Base-by-base conservation (phyloP, 805 yeast genomes). In the Zygosaccharomyces bailii region DNA sequence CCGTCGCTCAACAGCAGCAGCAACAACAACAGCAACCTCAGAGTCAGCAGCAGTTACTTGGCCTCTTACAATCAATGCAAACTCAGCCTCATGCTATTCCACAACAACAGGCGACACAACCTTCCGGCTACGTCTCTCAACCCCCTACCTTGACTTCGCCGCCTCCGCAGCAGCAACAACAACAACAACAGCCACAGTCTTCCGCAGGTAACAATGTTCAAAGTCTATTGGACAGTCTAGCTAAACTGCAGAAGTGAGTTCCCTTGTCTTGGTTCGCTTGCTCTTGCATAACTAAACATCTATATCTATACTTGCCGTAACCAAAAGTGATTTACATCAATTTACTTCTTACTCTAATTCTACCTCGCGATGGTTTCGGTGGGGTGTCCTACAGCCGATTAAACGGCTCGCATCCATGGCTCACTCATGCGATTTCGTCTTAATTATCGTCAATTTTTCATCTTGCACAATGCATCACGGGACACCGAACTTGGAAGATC, bases 191-290 rank as follows among this genome's bases (percentile, higher is more conserved):
- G 10, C 52, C 51, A 20, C 59, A 55, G 23, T 52, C 50, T 32
- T 57, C 54, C 37, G 56, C 61, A 21, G 58, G 61, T 30, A 60
- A 55, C 44, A 65, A 62, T 43, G 72, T 68, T 20, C 67, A 67
- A 54, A 61, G 67, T 43, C 53, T 69, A 35, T 50, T 69, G 49
- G 71, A 68, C 36, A 61, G 70, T 39, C 52, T 69, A 43, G 67
- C 69, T 13, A 65, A 66, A 49, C 54, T 68, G 32, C 69, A 66
- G 43, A 64, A 59, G 46, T 57, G 49, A 51, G 41, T 14, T 27
- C 31, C 45, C 45, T 42, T 42, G 36, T 44, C 51, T 48, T 45
- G 46, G 42, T 39, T 35, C 34, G 31, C 42, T 31, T 39, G 35
- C 29, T 39, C 42, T 39, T 31, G 34, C 42, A 14, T 31, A 29